These are phyloP conservation scores for Fragaria iinumae DNA, from an alignment of 306 rosid species.

Conservation along the genomic window DNA sequence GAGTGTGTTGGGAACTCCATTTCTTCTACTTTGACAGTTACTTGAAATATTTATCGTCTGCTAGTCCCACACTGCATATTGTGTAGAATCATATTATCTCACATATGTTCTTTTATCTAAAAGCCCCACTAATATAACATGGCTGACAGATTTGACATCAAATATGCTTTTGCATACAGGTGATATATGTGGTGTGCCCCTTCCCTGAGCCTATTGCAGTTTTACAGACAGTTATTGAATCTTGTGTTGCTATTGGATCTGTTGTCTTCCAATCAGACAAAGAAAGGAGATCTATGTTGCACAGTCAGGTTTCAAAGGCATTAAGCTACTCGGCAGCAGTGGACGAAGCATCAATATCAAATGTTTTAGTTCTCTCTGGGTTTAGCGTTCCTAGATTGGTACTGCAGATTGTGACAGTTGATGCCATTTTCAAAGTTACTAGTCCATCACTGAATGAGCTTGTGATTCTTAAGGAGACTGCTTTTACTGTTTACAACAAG, in stretches of 20 bases:
- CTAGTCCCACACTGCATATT: not conserved
- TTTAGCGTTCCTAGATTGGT: slow-evolving; percentile 83
- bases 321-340: slow-evolving; percentile 91
- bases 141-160: slow-evolving; percentile 24
- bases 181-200: slow-evolving; percentile 95
- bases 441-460: slow-evolving; percentile 88
- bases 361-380: slow-evolving; percentile 78
- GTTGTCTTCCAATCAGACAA: slow-evolving; percentile 79
- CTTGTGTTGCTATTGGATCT: slow-evolving; percentile 90
- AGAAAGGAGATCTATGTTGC: slow-evolving; percentile 78
- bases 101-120: not conserved
- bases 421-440: slow-evolving; percentile 89
- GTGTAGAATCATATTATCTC: not conserved
- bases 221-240: slow-evolving; percentile 83
- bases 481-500: slow-evolving; percentile 89
- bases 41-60: not conserved
- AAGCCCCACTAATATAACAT: slow-evolving; percentile 2
- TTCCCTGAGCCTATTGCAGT: slow-evolving; percentile 94
- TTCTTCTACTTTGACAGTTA: not conserved
- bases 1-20: not conserved
- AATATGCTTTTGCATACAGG: slow-evolving; percentile 42
- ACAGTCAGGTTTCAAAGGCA: slow-evolving; percentile 87
- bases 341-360: slow-evolving; percentile 88
- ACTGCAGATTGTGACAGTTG: slow-evolving; percentile 92
- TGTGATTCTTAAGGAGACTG: slow-evolving; percentile 82